Conservation (phyloP, 1,139 yeast genomes). For the Sugiyamaella paludigena region DNA sequence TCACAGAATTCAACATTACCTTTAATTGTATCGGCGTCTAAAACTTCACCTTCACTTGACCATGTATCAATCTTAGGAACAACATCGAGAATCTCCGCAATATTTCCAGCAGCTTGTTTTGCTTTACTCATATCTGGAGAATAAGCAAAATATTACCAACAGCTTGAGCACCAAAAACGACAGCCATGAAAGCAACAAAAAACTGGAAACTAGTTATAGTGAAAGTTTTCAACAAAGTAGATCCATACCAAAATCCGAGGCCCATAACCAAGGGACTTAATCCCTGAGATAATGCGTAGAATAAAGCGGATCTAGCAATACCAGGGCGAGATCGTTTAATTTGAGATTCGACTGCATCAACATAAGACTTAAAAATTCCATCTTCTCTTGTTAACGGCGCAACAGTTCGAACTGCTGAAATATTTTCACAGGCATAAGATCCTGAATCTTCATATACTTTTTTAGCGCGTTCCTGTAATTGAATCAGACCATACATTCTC, state of each 20-base stretch:
- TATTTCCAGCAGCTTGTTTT: constrained; percentile 64
- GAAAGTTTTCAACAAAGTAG: constrained; percentile 32
- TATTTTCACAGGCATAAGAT: constrained; percentile 38
- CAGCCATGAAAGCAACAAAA: constrained; percentile 41
- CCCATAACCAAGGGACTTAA: constrained; percentile 40
- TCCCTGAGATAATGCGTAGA: constrained; percentile 39
- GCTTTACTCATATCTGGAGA: constrained; percentile 64
- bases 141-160: constrained; percentile 83
- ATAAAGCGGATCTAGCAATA: constrained; percentile 32
- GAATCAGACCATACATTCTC: constrained; percentile 73
- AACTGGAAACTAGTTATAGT: constrained; percentile 33
- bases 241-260: constrained; percentile 42
- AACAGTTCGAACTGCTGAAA: constrained; percentile 39
- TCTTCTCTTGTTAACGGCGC: constrained; percentile 39
- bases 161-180: constrained; percentile 80
- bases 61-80: constrained; percentile 54
- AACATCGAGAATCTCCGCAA: constrained; percentile 70
- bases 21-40: constrained; percentile 37
- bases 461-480: constrained; percentile 54
- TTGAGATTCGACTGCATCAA: constrained; percentile 31
- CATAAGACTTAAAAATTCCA: constrained; percentile 34
- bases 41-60: constrained; percentile 54
- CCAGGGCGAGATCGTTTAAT: constrained; percentile 31
- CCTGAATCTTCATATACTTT: constrained; percentile 40
- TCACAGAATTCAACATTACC: constrained; percentile 64